Evolutionary conservation across 768 basidiomycete species (phyloP), one percentile per base, ranked within the genome.

Genomic region (Boletus vermiculosoides): DNA sequence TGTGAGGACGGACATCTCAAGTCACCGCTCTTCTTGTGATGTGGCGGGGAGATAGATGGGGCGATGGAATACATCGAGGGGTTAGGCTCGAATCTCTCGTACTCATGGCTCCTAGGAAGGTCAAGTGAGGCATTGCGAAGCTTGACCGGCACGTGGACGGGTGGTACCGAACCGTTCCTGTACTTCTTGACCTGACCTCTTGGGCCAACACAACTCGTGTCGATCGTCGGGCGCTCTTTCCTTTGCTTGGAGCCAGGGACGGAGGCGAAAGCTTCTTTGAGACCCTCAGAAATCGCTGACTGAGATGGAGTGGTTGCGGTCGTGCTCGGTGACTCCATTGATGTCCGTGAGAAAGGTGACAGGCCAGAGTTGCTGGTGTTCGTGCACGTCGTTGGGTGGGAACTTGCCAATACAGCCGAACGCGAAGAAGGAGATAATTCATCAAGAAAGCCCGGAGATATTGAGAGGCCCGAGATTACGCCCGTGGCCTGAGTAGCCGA

Each of bases 31-130:
- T 57, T 69, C 63, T 63, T 69, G 15, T 49, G 46, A 47, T 54
- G 61, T 2, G 58, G 59, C 6, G 69, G 63, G 34, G 67, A 69
- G 55, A 65, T 51, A 25, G 69, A 70, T 11, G 69, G 69, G 25
- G 69, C 62, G n/a, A 70, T 65, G 25, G 69, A 62, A 54, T 69
- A 69, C 69, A 69, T 65, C 2, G 69, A 70, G 1, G 70, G 69
- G 51, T 65, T 62, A 6, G 62, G 65, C 54, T 71, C 69, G 50
- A 61, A 70, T 55, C 30, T 62, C 41, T 62, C 69, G 33, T 60
- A 51, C 36, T 71, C 69, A 2, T 55, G 58, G 23, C 53, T 13
- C 40, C 69, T 69, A 31, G 69, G 63, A 30, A 70, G 69, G 60
- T 70, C 69, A 41, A 70, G 69, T 18, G 69, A 70, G 50, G 67